Conservation (phyloP, 345 rosid genomes). For the thale cress (Arabidopsis thaliana) region TAIR10.1 NC_003075.7:17102001-17102500, state of each 20-base stretch:
- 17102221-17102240: constrained; percentile 8
- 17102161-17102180: constrained; percentile 23
- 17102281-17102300: not conserved
- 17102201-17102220: constrained; percentile 36
- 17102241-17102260: constrained; percentile 11
- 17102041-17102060: not conserved
- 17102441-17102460: not conserved
- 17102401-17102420: not conserved
- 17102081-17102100: constrained; percentile 6
- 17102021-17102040: constrained; percentile 20
- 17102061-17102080: not conserved
- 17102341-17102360: constrained; percentile 19
- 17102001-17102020: constrained; percentile 21
- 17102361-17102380: not conserved
- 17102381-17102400: not conserved
- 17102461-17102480: not conserved
- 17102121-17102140: constrained; percentile 30
- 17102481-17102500: not conserved
- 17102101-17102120: constrained; percentile 12
- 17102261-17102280: constrained; percentile 18
- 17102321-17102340: constrained; percentile 31
- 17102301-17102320: constrained; percentile 6
- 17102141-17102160: not conserved
- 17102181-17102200: constrained; percentile 42
- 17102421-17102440: not conserved